Conservation (phyloP, 257 asterid species). For the Salvia miltiorrhiza region DNA sequence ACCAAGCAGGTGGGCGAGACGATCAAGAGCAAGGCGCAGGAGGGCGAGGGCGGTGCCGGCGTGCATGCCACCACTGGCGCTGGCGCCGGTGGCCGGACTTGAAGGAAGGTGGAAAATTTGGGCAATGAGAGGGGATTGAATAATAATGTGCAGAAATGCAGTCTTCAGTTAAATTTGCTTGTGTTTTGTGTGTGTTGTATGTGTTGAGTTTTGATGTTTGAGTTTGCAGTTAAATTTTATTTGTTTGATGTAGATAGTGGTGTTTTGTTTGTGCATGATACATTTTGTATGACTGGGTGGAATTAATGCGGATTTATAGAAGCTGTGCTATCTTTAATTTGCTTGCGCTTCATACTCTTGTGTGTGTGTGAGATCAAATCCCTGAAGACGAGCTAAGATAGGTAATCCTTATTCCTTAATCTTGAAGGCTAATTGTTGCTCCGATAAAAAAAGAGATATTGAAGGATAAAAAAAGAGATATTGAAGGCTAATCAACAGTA, state of each 20-base stretch:
- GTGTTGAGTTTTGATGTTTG: not conserved
- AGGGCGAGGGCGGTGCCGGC: slow-evolving; percentile 25
- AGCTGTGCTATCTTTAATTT: not conserved
- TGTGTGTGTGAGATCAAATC: too few species aligned
- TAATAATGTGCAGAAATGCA: slow-evolving; percentile 12
- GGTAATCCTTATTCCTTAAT: too few species aligned
- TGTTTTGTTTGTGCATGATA: not conserved
- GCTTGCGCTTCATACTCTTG: too few species aligned
- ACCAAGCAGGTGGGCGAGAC: slow-evolving; percentile 59
- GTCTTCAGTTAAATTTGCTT: not conserved
- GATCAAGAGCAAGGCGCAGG: slow-evolving; percentile 58
- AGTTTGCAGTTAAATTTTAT: not conserved
- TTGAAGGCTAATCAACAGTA: too few species aligned
- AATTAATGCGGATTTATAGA: not conserved
- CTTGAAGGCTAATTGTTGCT: too few species aligned
- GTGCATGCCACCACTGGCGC: not conserved
- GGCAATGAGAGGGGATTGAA: not conserved
- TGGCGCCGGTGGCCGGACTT: slow-evolving; percentile 11
- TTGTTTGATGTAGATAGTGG: not conserved
- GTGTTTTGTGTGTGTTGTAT: not conserved
- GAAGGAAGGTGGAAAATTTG: slow-evolving; percentile 16
- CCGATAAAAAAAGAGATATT: too few species aligned
- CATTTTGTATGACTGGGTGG: not conserved
- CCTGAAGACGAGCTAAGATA: too few species aligned
- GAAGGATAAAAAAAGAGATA: too few species aligned